phyloP scores from a whole-genome alignment of 257 asterid genomes.

The Solanum bulbocastanum region DNA sequence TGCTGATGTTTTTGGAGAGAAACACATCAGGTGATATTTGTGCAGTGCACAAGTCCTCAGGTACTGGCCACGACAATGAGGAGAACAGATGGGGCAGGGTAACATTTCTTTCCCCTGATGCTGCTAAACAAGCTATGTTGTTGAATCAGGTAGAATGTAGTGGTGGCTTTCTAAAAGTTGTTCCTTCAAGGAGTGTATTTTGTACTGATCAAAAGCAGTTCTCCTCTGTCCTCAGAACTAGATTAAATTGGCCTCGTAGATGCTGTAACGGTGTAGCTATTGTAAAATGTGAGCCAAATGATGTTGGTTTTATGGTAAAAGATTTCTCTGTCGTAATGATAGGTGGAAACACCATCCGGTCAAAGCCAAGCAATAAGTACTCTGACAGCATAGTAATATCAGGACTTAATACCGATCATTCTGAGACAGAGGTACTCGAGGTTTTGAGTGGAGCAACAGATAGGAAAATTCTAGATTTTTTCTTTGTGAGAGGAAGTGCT shows the following conservation, averaged over 20 bases:
- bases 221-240: constrained; percentile 52
- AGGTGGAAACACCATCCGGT: constrained; percentile 29
- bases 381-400: constrained; percentile 30
- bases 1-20: constrained; percentile 56
- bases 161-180: constrained; percentile 52
- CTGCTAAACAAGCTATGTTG: constrained; percentile 55
- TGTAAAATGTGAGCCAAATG: constrained; percentile 50
- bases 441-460: constrained; percentile 31
- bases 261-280: constrained; percentile 67
- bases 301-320: constrained; percentile 31
- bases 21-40: constrained; percentile 45
- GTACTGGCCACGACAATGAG: constrained; percentile 26
- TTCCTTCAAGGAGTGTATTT: constrained; percentile 38
- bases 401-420: constrained; percentile 46
- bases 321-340: constrained; percentile 38
- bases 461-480: constrained; percentile 40
- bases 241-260: constrained; percentile 83
- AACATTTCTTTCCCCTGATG: constrained; percentile 76
- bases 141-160: constrained; percentile 25
- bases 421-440: constrained; percentile 54
- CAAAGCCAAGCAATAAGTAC: constrained; percentile 22
- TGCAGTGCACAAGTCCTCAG: constrained; percentile 37
- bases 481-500: constrained; percentile 50
- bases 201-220: constrained; percentile 41
- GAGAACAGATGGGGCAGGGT: constrained; percentile 81